Conservation (phyloP, 2,329 filamentous ascomycete genomes). For the Cladosporium sp. region DNA sequence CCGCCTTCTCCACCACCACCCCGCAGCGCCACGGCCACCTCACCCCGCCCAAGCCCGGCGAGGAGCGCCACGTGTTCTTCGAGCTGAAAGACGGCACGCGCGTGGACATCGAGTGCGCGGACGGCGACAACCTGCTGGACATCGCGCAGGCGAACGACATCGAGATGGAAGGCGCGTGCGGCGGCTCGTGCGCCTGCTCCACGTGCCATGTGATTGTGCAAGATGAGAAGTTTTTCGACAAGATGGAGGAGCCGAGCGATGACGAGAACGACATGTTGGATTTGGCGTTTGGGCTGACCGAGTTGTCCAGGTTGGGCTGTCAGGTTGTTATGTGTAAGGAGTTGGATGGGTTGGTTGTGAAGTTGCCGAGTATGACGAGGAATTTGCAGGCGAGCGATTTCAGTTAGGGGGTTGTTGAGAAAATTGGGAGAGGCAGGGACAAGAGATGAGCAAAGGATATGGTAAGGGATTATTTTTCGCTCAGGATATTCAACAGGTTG, state of each 20-base stretch:
- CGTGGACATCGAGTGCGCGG: conserved; percentile 72
- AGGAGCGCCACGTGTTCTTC: conserved; percentile 90
- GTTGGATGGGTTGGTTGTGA: conserved; percentile 79
- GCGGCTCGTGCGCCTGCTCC: conserved; percentile 88
- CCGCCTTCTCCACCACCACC: conserved; percentile 64
- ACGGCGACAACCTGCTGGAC: conserved; percentile 90
- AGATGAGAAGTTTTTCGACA: conserved; percentile 56
- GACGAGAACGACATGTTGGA: conserved; percentile 81
- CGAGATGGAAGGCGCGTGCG: conserved; percentile 97
- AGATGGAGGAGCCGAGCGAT: conserved; percentile 44
- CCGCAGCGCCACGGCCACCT: conserved; percentile 70
- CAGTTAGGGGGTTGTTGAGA: conserved; percentile 18
- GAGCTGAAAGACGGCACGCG: conserved; percentile 82
- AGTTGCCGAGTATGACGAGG: conserved; percentile 86
- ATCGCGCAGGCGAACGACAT: conserved; percentile 92
- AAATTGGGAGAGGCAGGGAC: too few species aligned
- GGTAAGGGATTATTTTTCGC: too few species aligned
- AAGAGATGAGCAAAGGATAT: too few species aligned
- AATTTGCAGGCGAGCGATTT: conserved; percentile 97
- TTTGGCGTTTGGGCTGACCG: conserved; percentile 82
- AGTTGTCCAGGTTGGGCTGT: conserved; percentile 79
- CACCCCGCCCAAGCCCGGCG: conserved; percentile 77
- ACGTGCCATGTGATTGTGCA: conserved; percentile 88
- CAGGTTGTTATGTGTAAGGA: conserved; percentile 91
- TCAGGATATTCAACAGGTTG: too few species aligned